Evolutionary conservation across 2,329 filamentous ascomycete species (phyloP), one percentile per base, ranked within the genome.

Genomic region (Diaporthe sp.): DNA sequence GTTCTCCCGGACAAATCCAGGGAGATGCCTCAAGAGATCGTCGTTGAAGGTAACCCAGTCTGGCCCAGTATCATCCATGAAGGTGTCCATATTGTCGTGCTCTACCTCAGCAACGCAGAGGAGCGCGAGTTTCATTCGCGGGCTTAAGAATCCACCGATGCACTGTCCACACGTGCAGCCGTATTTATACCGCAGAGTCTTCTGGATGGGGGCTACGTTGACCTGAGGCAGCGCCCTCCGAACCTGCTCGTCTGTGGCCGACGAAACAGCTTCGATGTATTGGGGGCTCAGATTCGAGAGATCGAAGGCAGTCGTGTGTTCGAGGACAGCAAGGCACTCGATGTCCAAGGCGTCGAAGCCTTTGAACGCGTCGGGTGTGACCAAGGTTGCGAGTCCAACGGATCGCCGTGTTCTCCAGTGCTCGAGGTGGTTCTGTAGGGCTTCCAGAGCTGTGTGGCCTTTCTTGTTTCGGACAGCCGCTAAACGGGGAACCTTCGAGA

Each of bases 91-190:
- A 72, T 75, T 77, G 74, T 83, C 79, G 73, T 80, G 76, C 22
- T 49, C 70, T 9, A 74, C 61, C 70, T 82, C 79, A 9, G 81
- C 82, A 65, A 82, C 77, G 72, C 53, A 79, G 5, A 79, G 22
- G 28, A 85, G 79, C 44, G 79, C 79, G 55, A 74, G 73, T n/a
- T 76, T 81, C 82, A 84, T 85, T 59, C 82, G 81, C 22, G 83
- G 81, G 62, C 83, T 85, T 51, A 86, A 70, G 77, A 86, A 84
- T 3, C 84, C 84, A 44, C 76, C 78, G 22, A 82, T 73, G 76
- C 83, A 85, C 75, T 82, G 72, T 39, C 83, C 82, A 76, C 84
- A 86, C 44, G 81, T 85, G 76, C 84, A 86, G 17, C 84, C 83
- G 71, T 79, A 83, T 73, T 79, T 81, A 53, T 85, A 74, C 61